Base-by-base conservation (phyloP, 176 grass and related monocot genomes). In the Paspalum notatum region DNA sequence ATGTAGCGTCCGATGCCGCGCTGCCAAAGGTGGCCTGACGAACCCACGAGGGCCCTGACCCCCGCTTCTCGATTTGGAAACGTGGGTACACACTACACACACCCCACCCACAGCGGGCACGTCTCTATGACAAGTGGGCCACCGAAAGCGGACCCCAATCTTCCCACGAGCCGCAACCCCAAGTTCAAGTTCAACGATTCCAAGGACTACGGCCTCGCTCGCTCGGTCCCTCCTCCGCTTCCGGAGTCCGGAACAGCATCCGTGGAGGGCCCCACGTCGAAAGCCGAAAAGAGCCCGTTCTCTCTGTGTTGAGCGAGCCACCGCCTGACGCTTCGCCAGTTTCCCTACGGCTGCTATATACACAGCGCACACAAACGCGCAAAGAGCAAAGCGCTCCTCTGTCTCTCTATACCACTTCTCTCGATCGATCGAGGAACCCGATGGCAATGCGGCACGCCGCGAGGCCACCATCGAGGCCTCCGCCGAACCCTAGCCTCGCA, bases 391-490 rank as follows among this genome's bases (percentile, higher is more conserved):
- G 72, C 80, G 59, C 80, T 27, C 75, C 43, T 22, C n/a, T n/a
- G n/a, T 45, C 39, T 58, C 60, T 11, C 67, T 8, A 43, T 14
- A 11, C 14, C 59, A 8, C 75, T 44, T 12, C 38, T 42, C 16
- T 24, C 68, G 27, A 43, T 51, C 20, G 58, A 44, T 42, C 11
- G 58, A 18, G 60, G 52, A 24, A 83, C 73, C 81, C 62, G n/a
- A 15, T 25, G 12, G 27, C 32, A 62, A 89, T 89, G 82, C 71
- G 22, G 71, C 52, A 26, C 17, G 70, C 20, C 38, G 54, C 20
- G 64, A 3, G 43, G 80, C 38, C 59, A 38, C n/a, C 26, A n/a
- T 41, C 14, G 56, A 48, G 39, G 71, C 61, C 10, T 16, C 7
- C 15, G 6, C 48, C 43, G 9, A 57, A 69, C 20, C 77, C 69